phyloP scores from a whole-genome alignment of 2,329 filamentous ascomycete species.

The Botrytis elliptica region DNA sequence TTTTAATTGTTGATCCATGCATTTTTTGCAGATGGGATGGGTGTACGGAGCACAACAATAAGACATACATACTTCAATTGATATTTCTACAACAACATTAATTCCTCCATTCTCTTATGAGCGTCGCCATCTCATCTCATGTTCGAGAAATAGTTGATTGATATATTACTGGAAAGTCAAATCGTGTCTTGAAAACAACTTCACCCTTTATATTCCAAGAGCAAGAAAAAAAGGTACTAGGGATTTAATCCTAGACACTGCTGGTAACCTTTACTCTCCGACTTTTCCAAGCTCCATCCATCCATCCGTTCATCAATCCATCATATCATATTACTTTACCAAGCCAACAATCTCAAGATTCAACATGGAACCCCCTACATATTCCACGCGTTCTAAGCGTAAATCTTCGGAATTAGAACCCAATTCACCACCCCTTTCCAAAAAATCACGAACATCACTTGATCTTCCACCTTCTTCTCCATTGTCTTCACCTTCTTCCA shows the following conservation, averaged over 20 bases:
- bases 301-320: background rate
- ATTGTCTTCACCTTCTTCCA: constrained; percentile 17
- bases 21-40: constrained; percentile 5
- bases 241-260: background rate
- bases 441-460: constrained; percentile 17
- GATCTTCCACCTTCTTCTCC: constrained; percentile 14
- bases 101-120: background rate
- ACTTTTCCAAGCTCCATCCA: constrained; percentile 12
- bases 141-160: no score
- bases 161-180: background rate
- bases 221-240: constrained; percentile 1
- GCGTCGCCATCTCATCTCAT: background rate
- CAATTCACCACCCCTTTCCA: constrained; percentile 11
- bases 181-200: background rate
- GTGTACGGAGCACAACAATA: background rate
- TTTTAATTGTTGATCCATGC: constrained; percentile 1
- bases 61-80: background rate
- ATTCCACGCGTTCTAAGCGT: constrained; percentile 21
- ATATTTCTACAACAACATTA: background rate
- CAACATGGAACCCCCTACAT: constrained; percentile 18
- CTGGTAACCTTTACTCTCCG: constrained; percentile 6
- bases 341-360: background rate
- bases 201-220: background rate
- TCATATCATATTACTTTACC: background rate
- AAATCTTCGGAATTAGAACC: constrained; percentile 14